phyloP scores from a whole-genome alignment of 768 basidiomycete genomes.

The Tulasnella sp. region DNA sequence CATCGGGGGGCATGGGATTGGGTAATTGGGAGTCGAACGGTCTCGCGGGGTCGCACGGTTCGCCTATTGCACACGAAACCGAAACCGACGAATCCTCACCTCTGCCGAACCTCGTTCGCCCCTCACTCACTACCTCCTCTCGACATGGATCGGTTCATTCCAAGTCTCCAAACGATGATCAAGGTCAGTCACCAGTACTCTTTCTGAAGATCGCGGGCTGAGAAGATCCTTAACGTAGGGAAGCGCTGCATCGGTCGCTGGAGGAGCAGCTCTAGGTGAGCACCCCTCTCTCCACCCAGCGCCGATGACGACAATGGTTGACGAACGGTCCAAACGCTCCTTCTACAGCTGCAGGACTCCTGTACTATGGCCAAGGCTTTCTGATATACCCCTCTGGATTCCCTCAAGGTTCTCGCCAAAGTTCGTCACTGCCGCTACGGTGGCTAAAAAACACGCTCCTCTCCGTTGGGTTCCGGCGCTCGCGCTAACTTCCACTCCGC shows the following conservation, averaged over 20 bases:
- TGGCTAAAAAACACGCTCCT: background rate
- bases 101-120: background rate
- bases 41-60: background rate
- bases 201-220: background rate
- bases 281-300: background rate
- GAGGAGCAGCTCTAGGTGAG: slow-evolving; percentile 4
- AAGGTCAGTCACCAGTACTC: background rate
- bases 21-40: background rate
- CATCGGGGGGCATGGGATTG: no score
- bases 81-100: background rate
- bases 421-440: slow-evolving; percentile 40
- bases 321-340: background rate
- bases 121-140: background rate
- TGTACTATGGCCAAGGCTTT: slow-evolving; percentile 78
- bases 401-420: slow-evolving; percentile 66
- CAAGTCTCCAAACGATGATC: background rate
- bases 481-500: background rate
- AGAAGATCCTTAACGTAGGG: background rate
- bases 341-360: slow-evolving; percentile 49
- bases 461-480: background rate
- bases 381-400: slow-evolving; percentile 84
- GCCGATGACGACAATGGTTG: background rate
- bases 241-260: slow-evolving; percentile 4
- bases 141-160: background rate
- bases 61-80: background rate